Base-by-base conservation (phyloP, 495 filamentous ascomycete species). In the Cryomyces minteri region DNA sequence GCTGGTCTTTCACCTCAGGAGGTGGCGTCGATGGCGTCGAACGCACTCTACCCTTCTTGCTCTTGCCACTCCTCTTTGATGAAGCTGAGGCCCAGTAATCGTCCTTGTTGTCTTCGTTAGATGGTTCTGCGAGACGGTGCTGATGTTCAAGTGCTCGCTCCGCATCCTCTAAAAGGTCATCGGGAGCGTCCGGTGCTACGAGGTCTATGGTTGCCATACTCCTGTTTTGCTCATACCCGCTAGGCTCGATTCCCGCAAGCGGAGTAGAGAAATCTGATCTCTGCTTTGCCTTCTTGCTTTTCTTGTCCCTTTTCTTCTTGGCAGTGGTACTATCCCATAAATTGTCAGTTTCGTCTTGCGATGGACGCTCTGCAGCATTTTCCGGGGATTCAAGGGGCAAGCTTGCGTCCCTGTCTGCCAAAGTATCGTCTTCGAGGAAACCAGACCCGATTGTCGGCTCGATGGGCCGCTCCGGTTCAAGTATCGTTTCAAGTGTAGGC, bases 301-400 rank as follows among this genome's bases (percentile, higher is more conserved):
- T 54, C 45, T 51, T 58, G 40, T 52, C 49, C 50, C 68, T 25
- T 2, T 25, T 68, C 47, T 65, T 69, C 49, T 64, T 69, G 37
- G 62, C 49, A 25, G 59, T 50, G 18, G 51, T 32, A 5, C 47
- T 43, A 43, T 52, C 54, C 4, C 48, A 31, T 0, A 58, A 51
- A 28, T 50, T 45, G 2, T 53, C 51, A 31, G 53, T 25, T n/a
- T 47, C 44, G 5, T 40, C 5, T 1, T 10, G 38, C 40, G 31
- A 43, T 40, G 25, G 45, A 10, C 11, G 36, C 4, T 32, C 39
- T 28, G 41, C 18, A 25, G 18, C 18, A 25, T 25, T 25, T 2
- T 25, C 18, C 2, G 18, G 1, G 18, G 18, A 25, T 25, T 25
- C 18, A 2, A 25, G 18, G 2, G 18, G 18, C 18, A 25, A 25